Base-by-base conservation (phyloP, 306 rosid genomes). In the Inga oerstediana region DNA sequence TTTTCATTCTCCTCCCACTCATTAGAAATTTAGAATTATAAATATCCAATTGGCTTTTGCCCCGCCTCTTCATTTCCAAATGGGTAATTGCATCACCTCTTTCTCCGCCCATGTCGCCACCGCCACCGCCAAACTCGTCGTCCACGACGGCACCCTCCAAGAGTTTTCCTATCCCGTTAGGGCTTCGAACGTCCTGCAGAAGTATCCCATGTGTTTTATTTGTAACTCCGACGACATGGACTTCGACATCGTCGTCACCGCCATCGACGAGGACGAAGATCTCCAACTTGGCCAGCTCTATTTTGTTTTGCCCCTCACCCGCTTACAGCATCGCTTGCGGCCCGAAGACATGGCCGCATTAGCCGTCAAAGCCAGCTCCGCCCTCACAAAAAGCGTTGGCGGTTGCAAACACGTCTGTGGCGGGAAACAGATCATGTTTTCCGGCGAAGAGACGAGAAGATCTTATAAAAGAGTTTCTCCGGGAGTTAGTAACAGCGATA, bases 301-400 rank as follows among this genome's bases (percentile, higher is more conserved):
- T 77, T 97, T 97, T 51, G 97, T 93, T 7, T 85, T 97, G 76
- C 98, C 99, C 3, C 82, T 92, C 79, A 91, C 66, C 46, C 80
- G 93, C 82, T 75, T 97, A 41, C 71, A 61, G 24, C 90, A 85
- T 8, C 93, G 86, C 0, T 84, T 97, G 12, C 97, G 84, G 82
- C 82, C 97, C 0, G 91, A 91, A 19, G 99, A 94, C 79, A 92
- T 97, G 97, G 99, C 99, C 3, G 97, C 99, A 90, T 86, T 95
- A 90, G 99, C 99, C 2, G 98, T 93, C 5, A 93, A 87, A 84
- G 99, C 99, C 43, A 96, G 88, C 82, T 88, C 98, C 0, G 99
- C 98, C 0, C 89, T 96, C 62, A 89, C 86, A 93, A 92, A 91
- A 72, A 84, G 79, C 32, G 74, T 82, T 17, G 88, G 91, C 9